Base-by-base conservation (phyloP, 164 flowering plant genomes). In the Protea cynaroides region DNA sequence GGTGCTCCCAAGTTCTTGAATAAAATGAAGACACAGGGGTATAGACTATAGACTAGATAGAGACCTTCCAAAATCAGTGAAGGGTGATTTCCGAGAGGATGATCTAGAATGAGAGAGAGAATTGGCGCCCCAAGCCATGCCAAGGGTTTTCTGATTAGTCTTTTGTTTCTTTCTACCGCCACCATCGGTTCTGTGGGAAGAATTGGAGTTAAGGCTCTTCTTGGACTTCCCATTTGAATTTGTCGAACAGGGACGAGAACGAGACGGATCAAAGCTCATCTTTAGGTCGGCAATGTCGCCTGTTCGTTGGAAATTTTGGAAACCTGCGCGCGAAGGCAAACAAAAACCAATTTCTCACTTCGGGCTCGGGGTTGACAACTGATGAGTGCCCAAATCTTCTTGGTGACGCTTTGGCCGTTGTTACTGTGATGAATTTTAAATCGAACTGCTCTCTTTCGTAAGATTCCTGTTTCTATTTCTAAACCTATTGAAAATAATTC, bases 61-160 rank as follows among this genome's bases (percentile, higher is more conserved):
- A 25, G 9, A 86, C 96, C 96, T 88, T 59, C 88, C 85, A 70
- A 89, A 81, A 75, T 90, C 83, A 55, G 97, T 68, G 75, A 87
- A 89, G 0, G 91, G 87, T 37, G 95, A 74, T 22, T 50, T 74
- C 29, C 85, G 74, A 70, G 82, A 79, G 54, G 87, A 69, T 23
- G 88, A 87, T 66, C 82, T 86, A 51, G 88, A 83, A 29, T 96
- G 75, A 36, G 96, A 79, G 58, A 54, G 75, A 51, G 96, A 90
- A 76, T 82, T 85, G 58, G 96, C 70, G 37, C 98, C 97, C 97
- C 96, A 93, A 37, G 93, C 85, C 79, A 79, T 67, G 46, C 96
- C 98, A 61, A 90, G 89, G 83, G 96, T 86, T 86, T 90, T 92
- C 85, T 88, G 90, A 51, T 79, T 76, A 24, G 61, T 61, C 56